Percentiles rank a stretch among this genome's conserved stretches.
phyloP scores from a whole-genome alignment of 768 basidiomycete species.

The Boletus subcaerulescens region DNA sequence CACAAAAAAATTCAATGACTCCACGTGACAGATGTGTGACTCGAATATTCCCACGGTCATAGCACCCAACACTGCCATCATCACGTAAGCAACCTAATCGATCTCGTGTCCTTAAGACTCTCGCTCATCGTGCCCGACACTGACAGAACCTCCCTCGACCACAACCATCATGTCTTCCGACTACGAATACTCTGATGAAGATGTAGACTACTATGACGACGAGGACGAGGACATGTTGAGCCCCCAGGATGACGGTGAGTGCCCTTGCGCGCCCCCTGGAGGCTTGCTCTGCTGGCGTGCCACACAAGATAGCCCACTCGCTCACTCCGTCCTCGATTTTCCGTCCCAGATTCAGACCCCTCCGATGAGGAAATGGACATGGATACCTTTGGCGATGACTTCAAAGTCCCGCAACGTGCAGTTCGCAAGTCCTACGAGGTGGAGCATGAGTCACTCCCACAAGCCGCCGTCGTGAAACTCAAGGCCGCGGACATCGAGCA shows the following conservation, averaged over 20 bases:
- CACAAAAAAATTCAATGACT: constrained; percentile 8
- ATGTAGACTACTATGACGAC: constrained; percentile 63
- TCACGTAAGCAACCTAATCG: constrained; percentile 31
- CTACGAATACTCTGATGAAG: constrained; percentile 69
- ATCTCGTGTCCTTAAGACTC: constrained; percentile 17
- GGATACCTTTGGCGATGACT: constrained; percentile 63
- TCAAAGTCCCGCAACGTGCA: constrained; percentile 52
- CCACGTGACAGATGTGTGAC: not conserved
- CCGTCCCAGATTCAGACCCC: constrained; percentile 37
- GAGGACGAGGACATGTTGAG: constrained; percentile 67
- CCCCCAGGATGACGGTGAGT: constrained; percentile 56
- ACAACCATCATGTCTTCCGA: constrained; percentile 54
- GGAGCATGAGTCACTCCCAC: constrained; percentile 73
- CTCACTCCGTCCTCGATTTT: constrained; percentile 22
- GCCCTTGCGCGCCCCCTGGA: not conserved
- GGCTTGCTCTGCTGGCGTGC: constrained; percentile 19
- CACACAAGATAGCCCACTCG: constrained; percentile 6
- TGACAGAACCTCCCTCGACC: constrained; percentile 7
- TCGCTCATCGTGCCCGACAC: constrained; percentile 18
- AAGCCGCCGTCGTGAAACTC: constrained; percentile 69
- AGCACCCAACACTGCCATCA: constrained; percentile 11
- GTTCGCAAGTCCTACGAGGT: constrained; percentile 79
- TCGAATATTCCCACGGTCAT: constrained; percentile 13
- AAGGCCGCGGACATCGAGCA: constrained; percentile 82
- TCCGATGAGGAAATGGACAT: constrained; percentile 68